Percentiles rank a stretch among this genome's conserved stretches.
Conservation (phyloP, 2,329 filamentous ascomycete species). For the Cytospora mali region DNA sequence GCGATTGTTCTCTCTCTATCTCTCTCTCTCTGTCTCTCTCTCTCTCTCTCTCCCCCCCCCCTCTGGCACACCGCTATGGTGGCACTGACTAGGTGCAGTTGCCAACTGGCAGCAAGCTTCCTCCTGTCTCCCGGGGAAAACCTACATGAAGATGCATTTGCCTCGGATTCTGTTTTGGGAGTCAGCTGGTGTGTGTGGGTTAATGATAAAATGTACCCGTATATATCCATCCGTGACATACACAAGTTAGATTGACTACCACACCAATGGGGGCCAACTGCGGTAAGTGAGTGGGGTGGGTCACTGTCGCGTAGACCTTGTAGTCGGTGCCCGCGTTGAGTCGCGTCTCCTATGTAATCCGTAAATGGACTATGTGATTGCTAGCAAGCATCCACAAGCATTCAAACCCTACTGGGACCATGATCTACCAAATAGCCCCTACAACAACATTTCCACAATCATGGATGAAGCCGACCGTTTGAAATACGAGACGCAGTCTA, state of each 20-base stretch:
- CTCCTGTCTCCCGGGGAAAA: no score
- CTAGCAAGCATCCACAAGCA: not conserved
- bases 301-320: not conserved
- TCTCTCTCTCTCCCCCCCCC: no score
- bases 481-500: conserved; percentile 53
- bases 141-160: no score
- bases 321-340: not conserved
- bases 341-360: not conserved
- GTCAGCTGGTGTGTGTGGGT: no score
- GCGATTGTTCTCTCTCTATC: no score
- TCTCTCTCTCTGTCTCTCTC: no score
- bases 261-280: not conserved
- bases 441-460: conserved; percentile 5
- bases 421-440: conserved; percentile 3
- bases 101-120: not conserved
- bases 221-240: not conserved
- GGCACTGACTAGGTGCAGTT: not conserved
- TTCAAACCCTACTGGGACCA: not conserved
- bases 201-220: no score
- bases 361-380: not conserved
- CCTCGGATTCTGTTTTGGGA: no score
- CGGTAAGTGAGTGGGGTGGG: conserved; percentile 2
- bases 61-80: not conserved
- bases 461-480: conserved; percentile 53
- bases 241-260: not conserved